phyloP scores from a whole-genome alignment of 345 rosid genomes.

The Linum lewisii region DNA sequence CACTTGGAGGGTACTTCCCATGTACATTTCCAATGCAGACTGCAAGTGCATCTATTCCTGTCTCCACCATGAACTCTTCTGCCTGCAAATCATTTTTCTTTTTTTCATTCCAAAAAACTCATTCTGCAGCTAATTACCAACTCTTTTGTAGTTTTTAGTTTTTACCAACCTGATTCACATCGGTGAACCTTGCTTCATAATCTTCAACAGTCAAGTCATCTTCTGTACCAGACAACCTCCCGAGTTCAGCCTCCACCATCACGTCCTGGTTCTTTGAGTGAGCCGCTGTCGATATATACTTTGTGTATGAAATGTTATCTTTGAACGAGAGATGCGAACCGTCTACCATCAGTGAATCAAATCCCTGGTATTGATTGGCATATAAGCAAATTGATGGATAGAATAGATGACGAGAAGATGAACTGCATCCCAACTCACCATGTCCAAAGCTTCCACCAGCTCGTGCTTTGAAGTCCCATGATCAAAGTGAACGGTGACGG shows the following conservation, averaged over 20 bases:
- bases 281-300: constrained; percentile 55
- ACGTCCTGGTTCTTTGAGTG: constrained; percentile 50
- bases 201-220: constrained; percentile 92
- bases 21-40: constrained; percentile 97
- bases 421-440: constrained; percentile 29
- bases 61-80: constrained; percentile 61
- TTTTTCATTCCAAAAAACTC: background rate
- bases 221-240: constrained; percentile 90
- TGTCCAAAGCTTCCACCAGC: constrained; percentile 63
- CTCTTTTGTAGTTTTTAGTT: background rate
- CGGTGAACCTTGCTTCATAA: constrained; percentile 85
- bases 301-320: constrained; percentile 70
- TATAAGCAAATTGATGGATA: background rate
- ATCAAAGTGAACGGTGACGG: constrained; percentile 87
- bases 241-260: constrained; percentile 92
- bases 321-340: constrained; percentile 82
- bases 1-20: constrained; percentile 83
- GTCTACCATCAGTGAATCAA: constrained; percentile 90
- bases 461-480: constrained; percentile 83
- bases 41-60: constrained; percentile 87
- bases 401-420: background rate
- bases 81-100: constrained; percentile 46
- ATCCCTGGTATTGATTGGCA: constrained; percentile 45
- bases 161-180: constrained; percentile 52
- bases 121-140: background rate